phyloP scores from a whole-genome alignment of 805 yeast genomes.

The Saturnispora halmiae region DNA sequence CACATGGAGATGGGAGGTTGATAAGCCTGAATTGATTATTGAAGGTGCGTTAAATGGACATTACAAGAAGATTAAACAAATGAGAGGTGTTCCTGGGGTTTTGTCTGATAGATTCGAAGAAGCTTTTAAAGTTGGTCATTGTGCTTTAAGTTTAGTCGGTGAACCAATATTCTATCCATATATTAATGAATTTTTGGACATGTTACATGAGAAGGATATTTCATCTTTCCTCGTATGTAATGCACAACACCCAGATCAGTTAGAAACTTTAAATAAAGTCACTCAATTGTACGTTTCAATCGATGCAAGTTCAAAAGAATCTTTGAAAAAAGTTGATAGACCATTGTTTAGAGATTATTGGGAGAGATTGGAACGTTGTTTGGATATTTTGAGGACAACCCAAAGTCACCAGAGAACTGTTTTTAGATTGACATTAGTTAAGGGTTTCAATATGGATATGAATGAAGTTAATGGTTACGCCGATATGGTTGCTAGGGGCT shows the following conservation, averaged over 20 bases:
- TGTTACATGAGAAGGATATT: slow-evolving; percentile 72
- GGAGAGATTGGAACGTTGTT: slow-evolving; percentile 76
- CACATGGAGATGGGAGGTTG: slow-evolving; percentile 94
- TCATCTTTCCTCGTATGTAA: slow-evolving; percentile 88
- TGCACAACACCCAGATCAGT: slow-evolving; percentile 90
- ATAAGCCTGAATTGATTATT: slow-evolving; percentile 73
- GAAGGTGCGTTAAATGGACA: slow-evolving; percentile 86
- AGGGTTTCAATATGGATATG: slow-evolving; percentile 75
- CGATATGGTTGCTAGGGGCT: slow-evolving; percentile 71
- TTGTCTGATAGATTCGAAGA: slow-evolving; percentile 83
- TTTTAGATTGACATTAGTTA: slow-evolving; percentile 80
- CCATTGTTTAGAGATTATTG: slow-evolving; percentile 87
- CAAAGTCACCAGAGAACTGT: slow-evolving; percentile 85
- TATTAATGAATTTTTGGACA: slow-evolving; percentile 71
- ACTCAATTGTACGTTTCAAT: slow-evolving; percentile 89
- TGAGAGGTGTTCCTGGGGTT: slow-evolving; percentile 94
- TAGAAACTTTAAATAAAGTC: slow-evolving; percentile 59
- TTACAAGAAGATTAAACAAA: slow-evolving; percentile 83
- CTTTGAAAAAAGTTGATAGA: slow-evolving; percentile 75
- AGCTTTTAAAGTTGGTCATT: slow-evolving; percentile 81
- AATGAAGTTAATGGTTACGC: slow-evolving; percentile 80
- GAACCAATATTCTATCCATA: slow-evolving; percentile 93
- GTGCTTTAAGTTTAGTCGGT: slow-evolving; percentile 89
- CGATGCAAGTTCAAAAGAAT: slow-evolving; percentile 83
- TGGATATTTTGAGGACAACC: slow-evolving; percentile 63